Evolutionary conservation across 2,329 filamentous ascomycete species (phyloP), one percentile per base, ranked within the genome.

Genomic region (Sporothrix mexicana): DNA sequence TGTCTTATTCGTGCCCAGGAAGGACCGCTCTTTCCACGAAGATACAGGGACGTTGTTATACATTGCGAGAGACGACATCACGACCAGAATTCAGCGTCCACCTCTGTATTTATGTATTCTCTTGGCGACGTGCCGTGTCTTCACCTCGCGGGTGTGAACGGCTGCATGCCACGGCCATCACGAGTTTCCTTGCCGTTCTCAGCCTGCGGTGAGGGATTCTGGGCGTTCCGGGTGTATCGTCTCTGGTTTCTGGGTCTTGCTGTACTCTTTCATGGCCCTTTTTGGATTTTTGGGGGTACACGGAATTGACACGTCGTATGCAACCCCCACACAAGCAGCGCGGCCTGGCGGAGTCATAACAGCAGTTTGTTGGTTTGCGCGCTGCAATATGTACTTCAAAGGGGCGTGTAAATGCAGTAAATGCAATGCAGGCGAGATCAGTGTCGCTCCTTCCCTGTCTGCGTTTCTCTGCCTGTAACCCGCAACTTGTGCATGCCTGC

Each of bases 111-210:
- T 69, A 4, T 61, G 53, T 55, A 23, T 13, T 36, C 30, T n/a
- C 15, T 57, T 69, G 51, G 51, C 36, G 12, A 45, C 47, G 25
- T 43, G 13, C 23, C 25, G 45, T 67, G 36, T 20, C 23, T 25
- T 67, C 64, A 51, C 43, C 43, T 51, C 20, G 8, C 13, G 43
- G 64, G 64, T 53, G 64, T 53, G 45, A 49, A 12, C 10, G 10
- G 53, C 55, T 71, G 57, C 57, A 64, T 71, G 57, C 57, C n/a
- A 13, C 25, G 15, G 25, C 45, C 57, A 66, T 71, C 70, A 71
- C 70, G 70, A 71, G 70, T 66, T 66, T 66, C 23, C 13, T 66
- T 71, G 17, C 70, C 70, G 5, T 62, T 71, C 70, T 71, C 70
- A 71, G 70, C 47, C 57, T 47, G 43, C 36, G 45, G 64, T 49